phyloP scores from a whole-genome alignment of 2,329 filamentous ascomycete species.

The Aspergillus sp. region DNA sequence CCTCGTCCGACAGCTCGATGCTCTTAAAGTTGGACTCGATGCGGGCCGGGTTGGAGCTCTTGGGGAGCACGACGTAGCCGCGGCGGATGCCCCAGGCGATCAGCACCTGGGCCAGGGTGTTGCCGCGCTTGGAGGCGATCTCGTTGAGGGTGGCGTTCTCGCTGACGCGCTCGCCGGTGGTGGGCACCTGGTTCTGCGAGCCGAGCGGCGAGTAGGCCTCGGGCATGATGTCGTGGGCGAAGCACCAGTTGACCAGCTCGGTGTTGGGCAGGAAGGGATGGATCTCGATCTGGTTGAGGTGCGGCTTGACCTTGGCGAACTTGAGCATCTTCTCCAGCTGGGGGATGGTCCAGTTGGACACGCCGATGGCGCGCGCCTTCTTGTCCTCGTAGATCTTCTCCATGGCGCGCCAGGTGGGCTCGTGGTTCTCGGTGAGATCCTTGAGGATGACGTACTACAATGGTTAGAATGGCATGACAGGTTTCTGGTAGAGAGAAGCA shows the following conservation, averaged over 20 bases:
- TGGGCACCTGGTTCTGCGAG: slow-evolving; percentile 67
- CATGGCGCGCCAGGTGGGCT: slow-evolving; percentile 65
- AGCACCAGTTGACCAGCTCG: slow-evolving; percentile 42
- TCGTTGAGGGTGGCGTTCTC: slow-evolving; percentile 59
- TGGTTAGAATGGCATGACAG: too few relatives aligned
- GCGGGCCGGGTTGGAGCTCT: slow-evolving; percentile 64
- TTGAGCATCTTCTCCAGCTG: slow-evolving; percentile 48
- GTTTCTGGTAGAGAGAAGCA: neutral
- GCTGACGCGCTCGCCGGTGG: slow-evolving; percentile 63
- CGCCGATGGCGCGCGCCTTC: slow-evolving; percentile 67
- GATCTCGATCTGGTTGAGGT: slow-evolving; percentile 46
- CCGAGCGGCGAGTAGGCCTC: slow-evolving; percentile 50
- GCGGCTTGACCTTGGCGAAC: slow-evolving; percentile 41
- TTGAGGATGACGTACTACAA: slow-evolving; percentile 61
- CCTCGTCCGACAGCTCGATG: slow-evolving; percentile 56
- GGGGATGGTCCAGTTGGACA: slow-evolving; percentile 68
- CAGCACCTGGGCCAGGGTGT: slow-evolving; percentile 60
- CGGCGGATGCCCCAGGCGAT: slow-evolving; percentile 65
- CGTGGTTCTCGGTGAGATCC: slow-evolving; percentile 63
- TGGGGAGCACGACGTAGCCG: slow-evolving; percentile 66
- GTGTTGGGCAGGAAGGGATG: slow-evolving; percentile 49
- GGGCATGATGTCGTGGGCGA: slow-evolving; percentile 39
- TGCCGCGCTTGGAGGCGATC: slow-evolving; percentile 56
- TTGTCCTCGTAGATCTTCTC: slow-evolving; percentile 59
- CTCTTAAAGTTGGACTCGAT: slow-evolving; percentile 68